A percentile compares a stretch with the other conserved stretches of the same genome.
Evolutionary conservation across 1,139 yeast species (phyloP).

Genomic region (Saccharomyces hybrid): DNA sequence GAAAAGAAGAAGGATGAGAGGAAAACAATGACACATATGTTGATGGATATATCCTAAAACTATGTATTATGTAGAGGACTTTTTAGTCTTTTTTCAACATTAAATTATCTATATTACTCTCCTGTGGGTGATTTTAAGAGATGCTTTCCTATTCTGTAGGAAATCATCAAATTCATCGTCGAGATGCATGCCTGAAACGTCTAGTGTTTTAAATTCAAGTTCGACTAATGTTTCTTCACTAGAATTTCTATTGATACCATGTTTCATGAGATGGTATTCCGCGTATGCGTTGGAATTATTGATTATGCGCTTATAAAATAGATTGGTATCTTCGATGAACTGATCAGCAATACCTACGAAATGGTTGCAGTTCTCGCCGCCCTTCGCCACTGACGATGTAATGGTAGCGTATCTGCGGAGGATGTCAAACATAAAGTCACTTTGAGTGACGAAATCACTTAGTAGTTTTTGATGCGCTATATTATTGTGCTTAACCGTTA

Average conservation of each 20-base stretch:
- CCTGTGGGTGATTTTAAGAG: constrained; percentile 13
- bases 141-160: constrained; percentile 13
- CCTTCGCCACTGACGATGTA: background rate
- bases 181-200: background rate
- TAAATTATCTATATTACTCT: constrained; percentile 11
- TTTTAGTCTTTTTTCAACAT: background rate
- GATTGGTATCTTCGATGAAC: background rate
- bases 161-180: constrained; percentile 10
- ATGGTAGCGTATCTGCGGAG: background rate
- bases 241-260: background rate
- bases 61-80: background rate
- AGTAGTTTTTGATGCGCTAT: background rate
- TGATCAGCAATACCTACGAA: background rate
- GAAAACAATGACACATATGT: background rate
- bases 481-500: background rate
- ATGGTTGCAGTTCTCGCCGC: background rate
- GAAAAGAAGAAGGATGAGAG: background rate
- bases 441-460: background rate
- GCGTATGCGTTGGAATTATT: background rate
- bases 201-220: background rate
- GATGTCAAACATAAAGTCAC: background rate
- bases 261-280: background rate
- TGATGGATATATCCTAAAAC: background rate
- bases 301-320: background rate
- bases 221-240: background rate